A percentile compares a stretch with the other conserved stretches of the same genome.
phyloP scores from a whole-genome alignment of 106 monocot genomes.

The Xerophyta viscosa region DNA sequence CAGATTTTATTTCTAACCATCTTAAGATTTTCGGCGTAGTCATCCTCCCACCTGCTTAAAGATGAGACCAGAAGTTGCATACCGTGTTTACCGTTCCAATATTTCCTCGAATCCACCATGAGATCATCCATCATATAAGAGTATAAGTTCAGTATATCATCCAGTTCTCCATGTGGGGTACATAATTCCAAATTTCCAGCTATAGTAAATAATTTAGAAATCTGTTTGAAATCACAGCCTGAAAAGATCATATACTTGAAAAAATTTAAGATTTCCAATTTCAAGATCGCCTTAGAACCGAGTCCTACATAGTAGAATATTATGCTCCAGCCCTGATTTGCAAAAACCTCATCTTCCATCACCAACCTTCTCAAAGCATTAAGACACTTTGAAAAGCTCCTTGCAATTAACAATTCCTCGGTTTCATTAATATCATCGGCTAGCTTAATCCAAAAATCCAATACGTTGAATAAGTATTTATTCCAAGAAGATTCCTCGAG shows the following conservation, averaged over 20 bases:
- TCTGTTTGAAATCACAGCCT: constrained; percentile 45
- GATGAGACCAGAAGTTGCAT: constrained; percentile 61
- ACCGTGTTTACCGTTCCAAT: constrained; percentile 13
- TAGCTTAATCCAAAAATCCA: constrained; percentile 72
- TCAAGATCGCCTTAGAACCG: constrained; percentile 15
- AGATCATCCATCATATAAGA: constrained; percentile 16
- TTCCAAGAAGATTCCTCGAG: constrained; percentile 40
- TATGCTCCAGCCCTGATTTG: constrained; percentile 49
- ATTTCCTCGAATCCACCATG: constrained; percentile 23
- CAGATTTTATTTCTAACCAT: constrained; percentile 54
- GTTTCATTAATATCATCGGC: constrained; percentile 23
- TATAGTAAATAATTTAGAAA: constrained; percentile 36
- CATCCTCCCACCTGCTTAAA: constrained; percentile 37
- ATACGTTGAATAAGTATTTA: constrained; percentile 24
- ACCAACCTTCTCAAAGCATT: constrained; percentile 38
- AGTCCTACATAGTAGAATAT: constrained; percentile 29
- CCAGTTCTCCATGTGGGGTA: constrained; percentile 2
- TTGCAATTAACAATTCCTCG: constrained; percentile 10
- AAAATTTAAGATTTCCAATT: constrained; percentile 28
- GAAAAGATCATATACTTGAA: constrained; percentile 60
- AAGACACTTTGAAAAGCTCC: constrained; percentile 31
- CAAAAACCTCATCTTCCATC: constrained; percentile 43
- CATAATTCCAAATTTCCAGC: constrained; percentile 8
- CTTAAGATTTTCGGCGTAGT: constrained; percentile 48
- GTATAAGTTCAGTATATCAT: constrained; percentile 47